A percentile compares a stretch with the other conserved stretches of the same genome.
phyloP scores from a whole-genome alignment of 2,329 filamentous ascomycete species.

The Trichoderma aggressivum region DNA sequence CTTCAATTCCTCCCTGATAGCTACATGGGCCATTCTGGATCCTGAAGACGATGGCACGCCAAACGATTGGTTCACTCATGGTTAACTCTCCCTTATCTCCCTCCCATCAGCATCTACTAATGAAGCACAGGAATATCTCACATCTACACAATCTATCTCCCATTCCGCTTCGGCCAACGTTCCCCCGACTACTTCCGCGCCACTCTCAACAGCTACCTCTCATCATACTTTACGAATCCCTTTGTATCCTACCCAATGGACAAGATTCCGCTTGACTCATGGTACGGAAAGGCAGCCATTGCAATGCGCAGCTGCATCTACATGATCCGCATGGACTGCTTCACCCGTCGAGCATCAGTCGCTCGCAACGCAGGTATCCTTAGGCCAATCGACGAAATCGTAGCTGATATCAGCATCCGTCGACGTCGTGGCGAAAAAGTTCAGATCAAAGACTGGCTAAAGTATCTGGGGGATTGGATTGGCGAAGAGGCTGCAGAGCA shows the following conservation, averaged over 20 bases:
- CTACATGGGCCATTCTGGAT: constrained; percentile 5
- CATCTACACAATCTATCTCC: constrained; percentile 11
- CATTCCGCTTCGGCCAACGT: constrained; percentile 4
- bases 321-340: constrained; percentile 13
- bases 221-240: background rate
- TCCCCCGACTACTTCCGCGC: constrained; percentile 8
- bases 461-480: background rate
- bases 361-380: background rate
- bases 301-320: constrained; percentile 11
- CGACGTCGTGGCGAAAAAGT: background rate
- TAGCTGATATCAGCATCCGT: background rate
- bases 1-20: background rate
- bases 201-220: constrained; percentile 4
- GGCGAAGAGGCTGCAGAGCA: background rate
- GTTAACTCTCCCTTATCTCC: background rate
- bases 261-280: background rate
- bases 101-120: background rate
- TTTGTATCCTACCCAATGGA: background rate
- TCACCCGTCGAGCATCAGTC: background rate
- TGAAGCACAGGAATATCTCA: background rate
- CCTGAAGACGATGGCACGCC: constrained; percentile 2
- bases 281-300: background rate
- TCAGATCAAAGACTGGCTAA: background rate
- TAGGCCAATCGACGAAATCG: background rate
- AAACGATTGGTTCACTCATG: constrained; percentile 10